Evolutionary conservation across 2,329 filamentous ascomycete genomes (phyloP), one percentile per base, ranked within the genome.

Genomic region (Fusarium sp.): DNA sequence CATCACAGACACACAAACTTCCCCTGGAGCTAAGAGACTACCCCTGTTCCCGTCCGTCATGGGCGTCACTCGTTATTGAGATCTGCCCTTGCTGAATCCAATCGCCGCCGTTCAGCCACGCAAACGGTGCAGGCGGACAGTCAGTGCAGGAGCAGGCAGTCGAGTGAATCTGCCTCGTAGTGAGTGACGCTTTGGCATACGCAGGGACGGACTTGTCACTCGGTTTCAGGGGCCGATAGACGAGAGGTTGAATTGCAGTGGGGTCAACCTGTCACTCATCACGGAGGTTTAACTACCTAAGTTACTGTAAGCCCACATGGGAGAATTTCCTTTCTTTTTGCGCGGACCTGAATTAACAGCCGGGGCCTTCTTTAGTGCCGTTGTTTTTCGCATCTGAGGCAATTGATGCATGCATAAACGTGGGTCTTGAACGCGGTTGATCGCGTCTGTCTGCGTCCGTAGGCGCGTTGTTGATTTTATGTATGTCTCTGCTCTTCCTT

Each of bases 21-120:
- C 47, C 54, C 54, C 54, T 58, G 54, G 33, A 58, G 54, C 54
- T 58, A 58, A 57, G 31, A 25, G 54, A 29, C 7, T 8, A 58
- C 31, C 54, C 59, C 40, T 62, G 59, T 62, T 50, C 42, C 29
- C 59, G 42, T 50, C 42, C 42, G 42, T 31, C 36, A 25, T 25
- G 10, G 20, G 20, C 9, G 29, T 36, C 18, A 5, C 11, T 27
- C 60, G 58, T 75, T 56, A 74, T 75, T 75, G 63, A 75, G 72
- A 74, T 74, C 72, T 75, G 22, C 72, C 72, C 69, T 63, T 59
- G 57, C 47, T 42, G 47, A 56, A 59, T 57, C 38, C 57, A 42
- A 63, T 66, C 66, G 42, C 35, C 35, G 35, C 36, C 33, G 29
- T 38, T 47, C 29, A 58, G 38, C 62, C 52, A 42, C 22, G 60